Percentiles rank a stretch among this genome's conserved stretches.
phyloP scores from a whole-genome alignment of 768 basidiomycete genomes.

The Serendipita indica region DNA sequence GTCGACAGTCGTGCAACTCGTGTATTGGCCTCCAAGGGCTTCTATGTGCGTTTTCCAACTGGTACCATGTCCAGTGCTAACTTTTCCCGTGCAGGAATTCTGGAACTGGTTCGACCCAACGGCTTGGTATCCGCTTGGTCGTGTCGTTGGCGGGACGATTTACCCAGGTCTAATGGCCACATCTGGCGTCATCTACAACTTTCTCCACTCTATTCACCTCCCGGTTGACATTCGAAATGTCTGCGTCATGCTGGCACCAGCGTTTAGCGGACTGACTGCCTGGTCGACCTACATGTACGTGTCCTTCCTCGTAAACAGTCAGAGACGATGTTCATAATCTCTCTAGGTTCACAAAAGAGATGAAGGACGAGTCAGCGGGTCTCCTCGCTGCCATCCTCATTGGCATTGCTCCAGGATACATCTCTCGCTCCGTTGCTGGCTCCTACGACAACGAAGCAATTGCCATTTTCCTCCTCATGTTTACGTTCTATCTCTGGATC shows the following conservation, averaged over 20 bases:
- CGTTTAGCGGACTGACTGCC: constrained; percentile 91
- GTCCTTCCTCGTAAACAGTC: neutral
- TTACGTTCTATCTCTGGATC: constrained; percentile 96
- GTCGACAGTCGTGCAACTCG: constrained; percentile 69
- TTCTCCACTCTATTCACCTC: constrained; percentile 74
- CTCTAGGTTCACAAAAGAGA: constrained; percentile 81
- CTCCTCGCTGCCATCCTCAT: constrained; percentile 97
- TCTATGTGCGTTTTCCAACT: constrained; percentile 53
- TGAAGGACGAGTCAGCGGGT: constrained; percentile 91
- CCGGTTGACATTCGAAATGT: constrained; percentile 96
- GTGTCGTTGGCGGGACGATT: constrained; percentile 95
- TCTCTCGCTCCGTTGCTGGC: constrained; percentile 95
- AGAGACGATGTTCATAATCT: neutral
- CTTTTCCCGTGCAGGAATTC: constrained; percentile 59
- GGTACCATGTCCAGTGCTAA: neutral
- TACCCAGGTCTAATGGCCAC: constrained; percentile 99
- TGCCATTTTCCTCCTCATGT: constrained; percentile 99
- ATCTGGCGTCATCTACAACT: constrained; percentile 89
- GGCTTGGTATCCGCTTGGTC: constrained; percentile 97
- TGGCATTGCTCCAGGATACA: constrained; percentile 95
- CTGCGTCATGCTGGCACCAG: constrained; percentile 92
- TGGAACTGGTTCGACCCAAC: constrained; percentile 99
- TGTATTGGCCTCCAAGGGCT: constrained; percentile 82
- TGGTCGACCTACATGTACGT: constrained; percentile 90
- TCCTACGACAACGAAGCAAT: constrained; percentile 99